phyloP scores from a whole-genome alignment of 192 early-diverging fungal genomes.

The Rhizophagus sp. region DNA sequence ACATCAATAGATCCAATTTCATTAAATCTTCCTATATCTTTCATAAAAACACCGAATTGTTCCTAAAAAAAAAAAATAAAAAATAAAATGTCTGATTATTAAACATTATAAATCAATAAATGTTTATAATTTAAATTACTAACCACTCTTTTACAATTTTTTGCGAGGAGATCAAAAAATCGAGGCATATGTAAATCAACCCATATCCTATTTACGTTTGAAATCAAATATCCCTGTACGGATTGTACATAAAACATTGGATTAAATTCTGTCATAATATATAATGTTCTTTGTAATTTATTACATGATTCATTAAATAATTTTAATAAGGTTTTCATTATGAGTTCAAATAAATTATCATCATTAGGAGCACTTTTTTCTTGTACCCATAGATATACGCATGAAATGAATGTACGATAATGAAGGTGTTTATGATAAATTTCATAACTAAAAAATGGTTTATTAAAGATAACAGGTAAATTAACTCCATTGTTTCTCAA shows the following conservation, averaged over 20 bases:
- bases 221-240: neutral
- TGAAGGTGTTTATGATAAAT: neutral
- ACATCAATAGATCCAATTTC: neutral
- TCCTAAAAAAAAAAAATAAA: conserved; percentile 2
- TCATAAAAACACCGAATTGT: conserved; percentile 4
- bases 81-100: too few species aligned
- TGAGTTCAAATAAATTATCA: neutral
- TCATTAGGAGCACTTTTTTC: neutral
- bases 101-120: too few species aligned
- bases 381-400: neutral
- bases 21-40: neutral
- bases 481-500: neutral
- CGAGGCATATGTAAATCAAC: neutral
- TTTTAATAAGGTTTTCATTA: conserved; percentile 5
- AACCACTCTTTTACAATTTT: neutral
- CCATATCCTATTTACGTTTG: neutral
- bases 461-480: neutral
- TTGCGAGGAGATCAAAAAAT: neutral
- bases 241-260: neutral
- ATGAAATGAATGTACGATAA: neutral
- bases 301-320: neutral
- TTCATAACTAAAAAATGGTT: neutral
- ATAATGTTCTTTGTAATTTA: neutral
- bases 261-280: neutral
- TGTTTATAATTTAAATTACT: neutral